Conservation (phyloP, 2,329 filamentous ascomycete genomes). For the Cercospora brassicicola region DNA sequence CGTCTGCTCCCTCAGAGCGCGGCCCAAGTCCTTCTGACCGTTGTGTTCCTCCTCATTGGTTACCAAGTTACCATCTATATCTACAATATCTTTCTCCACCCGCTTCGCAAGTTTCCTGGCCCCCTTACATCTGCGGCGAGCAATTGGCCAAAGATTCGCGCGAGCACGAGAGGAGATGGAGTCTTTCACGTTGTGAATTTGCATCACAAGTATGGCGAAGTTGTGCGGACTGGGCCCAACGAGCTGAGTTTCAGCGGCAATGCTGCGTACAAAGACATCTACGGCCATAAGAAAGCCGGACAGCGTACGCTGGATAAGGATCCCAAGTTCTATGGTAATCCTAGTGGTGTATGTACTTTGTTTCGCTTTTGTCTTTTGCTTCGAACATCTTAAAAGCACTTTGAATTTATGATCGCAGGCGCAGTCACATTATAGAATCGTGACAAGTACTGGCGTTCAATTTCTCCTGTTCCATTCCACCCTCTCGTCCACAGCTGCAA, state of each 20-base stretch:
- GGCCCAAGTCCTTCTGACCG: not conserved
- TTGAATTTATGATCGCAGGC: not conserved
- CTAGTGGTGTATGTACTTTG: not conserved
- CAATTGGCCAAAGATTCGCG: not conserved
- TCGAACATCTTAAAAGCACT: not conserved
- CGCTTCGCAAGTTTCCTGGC: constrained; percentile 6
- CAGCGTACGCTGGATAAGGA: constrained; percentile 12
- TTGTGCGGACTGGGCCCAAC: constrained; percentile 49
- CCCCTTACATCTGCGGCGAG: not conserved
- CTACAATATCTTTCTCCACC: constrained; percentile 5
- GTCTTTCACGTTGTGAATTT: not conserved
- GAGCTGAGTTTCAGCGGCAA: constrained; percentile 48
- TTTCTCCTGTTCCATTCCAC: not conserved
- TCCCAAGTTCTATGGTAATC: constrained; percentile 23
- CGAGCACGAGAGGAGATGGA: not conserved
- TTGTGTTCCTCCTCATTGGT: not conserved
- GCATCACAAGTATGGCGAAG: constrained; percentile 43
- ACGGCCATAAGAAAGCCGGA: constrained; percentile 21
- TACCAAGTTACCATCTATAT: not conserved
- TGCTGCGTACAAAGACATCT: constrained; percentile 47
- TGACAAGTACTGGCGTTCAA: not conserved
- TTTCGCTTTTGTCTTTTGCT: not conserved
- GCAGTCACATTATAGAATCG: not conserved
- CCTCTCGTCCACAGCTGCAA: not conserved
- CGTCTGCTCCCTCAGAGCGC: not conserved